A percentile compares a stretch with the other conserved stretches of the same genome.
Conservation (phyloP, 352 stramenopile genomes). For the Pythium aquatile region DNA sequence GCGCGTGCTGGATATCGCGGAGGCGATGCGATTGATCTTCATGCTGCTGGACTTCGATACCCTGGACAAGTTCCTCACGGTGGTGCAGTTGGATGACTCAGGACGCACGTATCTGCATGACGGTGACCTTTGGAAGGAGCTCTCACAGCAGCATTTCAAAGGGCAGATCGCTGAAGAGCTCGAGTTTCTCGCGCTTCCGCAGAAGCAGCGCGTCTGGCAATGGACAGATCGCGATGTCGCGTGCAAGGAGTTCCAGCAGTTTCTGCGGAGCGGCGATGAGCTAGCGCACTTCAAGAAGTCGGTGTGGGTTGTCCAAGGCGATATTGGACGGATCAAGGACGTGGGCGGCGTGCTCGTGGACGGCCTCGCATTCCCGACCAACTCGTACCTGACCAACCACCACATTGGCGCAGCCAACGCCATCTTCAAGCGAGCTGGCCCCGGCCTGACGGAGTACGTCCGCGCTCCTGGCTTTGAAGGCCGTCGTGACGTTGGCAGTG, state of each 20-base stretch:
- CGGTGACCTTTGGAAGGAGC: conserved; percentile 22
- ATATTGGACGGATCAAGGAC: conserved; percentile 28
- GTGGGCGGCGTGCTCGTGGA: conserved; percentile 22
- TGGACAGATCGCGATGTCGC: conserved; percentile 15
- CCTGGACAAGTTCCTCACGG: conserved; percentile 22
- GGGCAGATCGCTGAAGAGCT: conserved; percentile 16
- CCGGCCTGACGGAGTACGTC: conserved; percentile 19
- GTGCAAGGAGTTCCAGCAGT: conserved; percentile 20
- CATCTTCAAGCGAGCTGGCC: conserved; percentile 32
- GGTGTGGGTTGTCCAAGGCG: conserved; percentile 23
- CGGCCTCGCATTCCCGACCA: conserved; percentile 34
- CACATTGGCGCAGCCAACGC: conserved; percentile 27
- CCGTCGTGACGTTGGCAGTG: conserved; percentile 33
- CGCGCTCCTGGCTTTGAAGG: neutral
- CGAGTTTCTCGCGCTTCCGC: conserved; percentile 16
- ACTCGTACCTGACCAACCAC: conserved; percentile 32
- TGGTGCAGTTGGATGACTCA: conserved; percentile 23
- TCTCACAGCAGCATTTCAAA: conserved; percentile 20
- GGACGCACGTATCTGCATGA: conserved; percentile 20
- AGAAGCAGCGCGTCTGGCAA: conserved; percentile 19
- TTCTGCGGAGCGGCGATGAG: conserved; percentile 26
- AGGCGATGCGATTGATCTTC: conserved; percentile 19
- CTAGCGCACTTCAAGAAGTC: conserved; percentile 21
- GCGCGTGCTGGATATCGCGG: conserved; percentile 24
- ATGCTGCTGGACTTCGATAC: conserved; percentile 16